These are phyloP conservation scores for Camelina neglecta DNA, from an alignment of 345 rosid species.

Conservation along the genomic window DNA sequence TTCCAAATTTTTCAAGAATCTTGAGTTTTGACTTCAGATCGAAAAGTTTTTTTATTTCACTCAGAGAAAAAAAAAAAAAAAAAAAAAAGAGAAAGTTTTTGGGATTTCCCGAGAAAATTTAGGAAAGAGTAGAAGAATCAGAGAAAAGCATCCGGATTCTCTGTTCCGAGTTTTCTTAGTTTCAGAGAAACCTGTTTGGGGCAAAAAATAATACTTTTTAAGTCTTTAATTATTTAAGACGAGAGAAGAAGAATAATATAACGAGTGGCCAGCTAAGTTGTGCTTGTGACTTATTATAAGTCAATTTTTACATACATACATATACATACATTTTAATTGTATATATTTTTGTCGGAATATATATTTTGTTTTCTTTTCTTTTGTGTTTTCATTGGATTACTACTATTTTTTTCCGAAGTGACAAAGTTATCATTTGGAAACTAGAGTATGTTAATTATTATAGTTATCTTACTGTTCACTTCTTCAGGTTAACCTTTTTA, in stretches of 20 bases:
- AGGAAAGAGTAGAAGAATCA: conserved; percentile 35
- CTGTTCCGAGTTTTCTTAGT: conserved; percentile 38
- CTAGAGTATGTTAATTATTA: not conserved
- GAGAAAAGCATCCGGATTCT: conserved; percentile 44
- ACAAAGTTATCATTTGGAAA: not conserved
- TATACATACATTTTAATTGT: not conserved
- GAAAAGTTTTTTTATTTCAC: not conserved
- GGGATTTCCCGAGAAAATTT: conserved; percentile 39
- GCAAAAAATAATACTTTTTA: conserved; percentile 10
- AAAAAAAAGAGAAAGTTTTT: not conserved
- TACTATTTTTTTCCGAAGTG: not conserved
- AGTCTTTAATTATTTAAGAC: not conserved
- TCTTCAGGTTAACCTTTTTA: not conserved
- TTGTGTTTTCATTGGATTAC: conserved; percentile 2
- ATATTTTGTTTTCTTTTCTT: not conserved
- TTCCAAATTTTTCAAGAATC: conserved; percentile 21
- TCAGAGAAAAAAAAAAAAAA: not conserved
- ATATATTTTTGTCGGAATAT: not conserved
- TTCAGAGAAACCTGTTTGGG: conserved; percentile 53
- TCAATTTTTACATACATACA: not conserved
- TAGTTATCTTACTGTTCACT: not conserved
- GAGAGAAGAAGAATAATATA: conserved; percentile 42
- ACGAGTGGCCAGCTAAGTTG: conserved; percentile 80
- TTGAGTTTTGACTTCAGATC: conserved; percentile 44
- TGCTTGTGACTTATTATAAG: conserved; percentile 40